These are phyloP conservation scores for Sarocladium strictum DNA, from an alignment of 2,329 filamentous ascomycete species.

Conservation along the genomic window DNA sequence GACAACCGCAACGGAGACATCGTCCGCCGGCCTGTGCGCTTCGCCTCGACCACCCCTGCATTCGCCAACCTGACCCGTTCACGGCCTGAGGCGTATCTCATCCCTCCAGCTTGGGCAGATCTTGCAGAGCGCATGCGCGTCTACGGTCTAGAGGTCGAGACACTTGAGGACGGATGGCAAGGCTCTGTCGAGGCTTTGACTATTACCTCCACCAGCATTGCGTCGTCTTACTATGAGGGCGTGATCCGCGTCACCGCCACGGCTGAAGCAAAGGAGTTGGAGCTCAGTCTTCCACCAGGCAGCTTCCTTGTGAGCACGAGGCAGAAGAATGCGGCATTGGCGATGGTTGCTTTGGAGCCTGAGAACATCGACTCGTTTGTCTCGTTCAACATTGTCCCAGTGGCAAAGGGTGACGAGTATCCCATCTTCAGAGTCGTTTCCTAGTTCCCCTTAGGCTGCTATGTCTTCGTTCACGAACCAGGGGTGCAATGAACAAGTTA, in stretches of 20 bases:
- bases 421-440: constrained; percentile 19
- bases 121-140: constrained; percentile 20
- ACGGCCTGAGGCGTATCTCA: constrained; percentile 23
- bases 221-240: constrained; percentile 21
- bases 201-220: constrained; percentile 17
- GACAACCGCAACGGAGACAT: constrained; percentile 21
- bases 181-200: constrained; percentile 23
- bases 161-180: constrained; percentile 15
- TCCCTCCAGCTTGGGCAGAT: constrained; percentile 22
- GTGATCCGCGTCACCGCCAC: constrained; percentile 17
- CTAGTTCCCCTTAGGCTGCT: no score
- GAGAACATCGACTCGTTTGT: constrained; percentile 28
- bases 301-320: constrained; percentile 25
- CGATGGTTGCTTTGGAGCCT: constrained; percentile 24
- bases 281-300: constrained; percentile 20
- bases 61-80: constrained; percentile 23
- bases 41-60: constrained; percentile 23
- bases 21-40: constrained; percentile 20
- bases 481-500: no score
- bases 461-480: no score
- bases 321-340: constrained; percentile 25
- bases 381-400: constrained; percentile 23
- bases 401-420: constrained; percentile 23
- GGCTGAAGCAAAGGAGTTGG: constrained; percentile 12
- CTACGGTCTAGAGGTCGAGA: constrained; percentile 21